Base-by-base conservation (phyloP, 768 basidiomycete species). In the Podaxis sp. region DNA sequence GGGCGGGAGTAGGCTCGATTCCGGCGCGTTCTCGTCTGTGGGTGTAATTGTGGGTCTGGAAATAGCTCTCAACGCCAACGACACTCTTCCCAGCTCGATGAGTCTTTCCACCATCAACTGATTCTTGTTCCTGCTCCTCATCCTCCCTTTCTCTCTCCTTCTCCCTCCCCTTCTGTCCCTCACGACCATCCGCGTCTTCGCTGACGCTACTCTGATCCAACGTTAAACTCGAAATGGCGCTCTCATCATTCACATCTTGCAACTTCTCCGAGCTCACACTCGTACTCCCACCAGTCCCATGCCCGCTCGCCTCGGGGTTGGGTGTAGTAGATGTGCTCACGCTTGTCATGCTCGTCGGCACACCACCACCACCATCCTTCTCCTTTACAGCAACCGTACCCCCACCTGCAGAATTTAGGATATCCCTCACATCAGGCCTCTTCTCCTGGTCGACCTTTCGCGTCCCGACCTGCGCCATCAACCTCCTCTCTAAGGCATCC, bases 391-490 rank as follows among this genome's bases (percentile, higher is more conserved):
- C 33, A 33, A 33, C 33, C 33, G 33, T 10, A 33, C 48, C 30
- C 1, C 38, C 44, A 28, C 28, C 38, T 13, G 56, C 6, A 10
- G 53, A 55, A 7, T 54, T 57, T 63, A 66, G 49, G n/a, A 80
- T 70, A 55, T 68, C 70, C 60, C 77, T 67, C 24, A 74, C 75
- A 64, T 77, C 76, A 6, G 75, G 72, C 22, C 67, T 65, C 36
- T 66, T 70, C 10, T 68, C 66, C 26, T 44, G 48, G 28, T 77
- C 78, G 4, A 76, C 61, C 68, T 83, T 83, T 55, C 86, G 80
- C 20, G 90, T 92, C 28, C 91, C 91, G 6, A 93, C 90, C 67
- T 92, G 86, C 0, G 84, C 86, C 0, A 89, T 73, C 3, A 93
- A 75, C 56, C 86, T 78, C 53, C 84, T 78, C 69, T 93, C 91